Conservation (phyloP, 768 basidiomycete species). For the Boletus pseudo-olivaceus region DNA sequence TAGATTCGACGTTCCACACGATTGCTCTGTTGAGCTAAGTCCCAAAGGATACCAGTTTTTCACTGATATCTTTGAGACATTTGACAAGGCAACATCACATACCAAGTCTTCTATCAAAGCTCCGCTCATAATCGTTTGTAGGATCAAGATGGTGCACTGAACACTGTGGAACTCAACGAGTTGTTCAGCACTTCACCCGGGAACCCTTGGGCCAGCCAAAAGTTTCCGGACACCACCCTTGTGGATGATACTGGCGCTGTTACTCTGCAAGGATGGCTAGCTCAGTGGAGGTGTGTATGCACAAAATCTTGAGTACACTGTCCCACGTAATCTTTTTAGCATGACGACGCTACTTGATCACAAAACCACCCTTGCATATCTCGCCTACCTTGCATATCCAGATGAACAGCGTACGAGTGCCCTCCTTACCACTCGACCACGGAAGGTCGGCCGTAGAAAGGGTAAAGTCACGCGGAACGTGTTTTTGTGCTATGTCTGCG, state of each 20-base stretch:
- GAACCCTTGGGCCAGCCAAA: conserved; percentile 92
- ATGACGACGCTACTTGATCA: conserved; percentile 98
- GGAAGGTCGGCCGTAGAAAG: conserved; percentile 81
- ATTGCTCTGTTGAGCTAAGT: conserved; percentile 93
- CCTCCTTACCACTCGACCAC: conserved; percentile 77
- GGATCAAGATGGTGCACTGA: conserved; percentile 96
- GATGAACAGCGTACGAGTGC: conserved; percentile 77
- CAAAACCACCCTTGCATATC: conserved; percentile 86
- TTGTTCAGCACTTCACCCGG: conserved; percentile 94
- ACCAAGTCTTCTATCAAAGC: neutral
- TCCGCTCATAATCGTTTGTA: conserved; percentile 28
- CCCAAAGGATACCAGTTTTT: conserved; percentile 96
- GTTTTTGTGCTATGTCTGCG: conserved; percentile 90
- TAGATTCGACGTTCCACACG: conserved; percentile 90
- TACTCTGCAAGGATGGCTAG: conserved; percentile 96
- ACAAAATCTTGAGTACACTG: conserved; percentile 1
- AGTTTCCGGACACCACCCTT: conserved; percentile 87
- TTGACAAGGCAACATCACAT: conserved; percentile 67
- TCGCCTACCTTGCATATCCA: conserved; percentile 93
- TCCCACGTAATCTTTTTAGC: conserved; percentile 38
- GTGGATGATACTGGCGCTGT: conserved; percentile 85
- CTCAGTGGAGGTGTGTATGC: conserved; percentile 88
- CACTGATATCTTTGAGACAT: conserved; percentile 93
- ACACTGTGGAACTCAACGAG: conserved; percentile 75
- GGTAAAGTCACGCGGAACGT: conserved; percentile 89